Evolutionary conservation across 129 eudicot species (phyloP), one percentile per base, ranked within the genome.

Genomic region (Lactuca saligna): DNA sequence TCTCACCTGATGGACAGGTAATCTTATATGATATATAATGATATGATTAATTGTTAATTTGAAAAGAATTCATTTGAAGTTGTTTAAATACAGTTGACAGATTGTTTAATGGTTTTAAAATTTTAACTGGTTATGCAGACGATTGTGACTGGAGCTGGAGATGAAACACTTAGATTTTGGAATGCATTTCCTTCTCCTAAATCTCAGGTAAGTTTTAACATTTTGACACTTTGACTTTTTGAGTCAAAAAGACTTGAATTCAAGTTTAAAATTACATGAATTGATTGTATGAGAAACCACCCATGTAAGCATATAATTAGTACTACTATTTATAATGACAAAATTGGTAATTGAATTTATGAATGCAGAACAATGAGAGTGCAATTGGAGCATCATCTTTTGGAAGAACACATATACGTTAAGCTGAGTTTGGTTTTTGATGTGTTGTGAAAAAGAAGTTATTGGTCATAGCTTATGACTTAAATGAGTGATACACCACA

Each of bases 81-180:
- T 48, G 1, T 44, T 33, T 65, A n/a, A 65, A 46, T 29, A 12
- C 2, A 5, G 41, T 46, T 65, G 70, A 48, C 57, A 2, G 25
- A 0, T 65, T 65, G 29, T 48, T 2, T 42, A 17, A 63, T 63
- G 53, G 14, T 9, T 25, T 25, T 25, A 25, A 41, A 41, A 54
- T 63, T 16, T 17, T 54, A 31, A 69, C 56, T 48, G 14, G 46
- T 54, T 71, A 57, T 83, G 69, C 81, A 90, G 97, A 82, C 95
- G 60, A 90, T 90, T 74, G 97, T 87, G 17, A 90, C 97, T 11
- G 97, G 97, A 67, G 95, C 97, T 13, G 97, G 95, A 81, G 97
- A 90, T 69, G 97, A 90, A 79, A 86, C 93, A 12, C 96, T 89
- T 41, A 69, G 93, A 69, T 87, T 90, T 79, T 90, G 97, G 97